These are phyloP conservation scores for Bryum argenteum DNA, from an alignment of 225 moss, liverwort and hornwort genomes.

Conservation along the genomic window DNA sequence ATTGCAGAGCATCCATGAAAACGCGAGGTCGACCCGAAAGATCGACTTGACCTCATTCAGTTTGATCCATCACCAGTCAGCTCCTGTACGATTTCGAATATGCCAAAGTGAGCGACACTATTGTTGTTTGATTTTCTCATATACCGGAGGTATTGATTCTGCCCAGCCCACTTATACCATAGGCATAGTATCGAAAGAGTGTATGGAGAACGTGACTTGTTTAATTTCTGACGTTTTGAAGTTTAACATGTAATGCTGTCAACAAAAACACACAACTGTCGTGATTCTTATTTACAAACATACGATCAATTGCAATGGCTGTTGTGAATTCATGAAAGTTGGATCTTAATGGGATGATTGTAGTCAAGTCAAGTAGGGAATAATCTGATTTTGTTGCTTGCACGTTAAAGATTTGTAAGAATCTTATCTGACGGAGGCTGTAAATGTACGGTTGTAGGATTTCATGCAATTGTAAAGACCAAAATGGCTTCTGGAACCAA, in stretches of 20 bases:
- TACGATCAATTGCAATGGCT: too few relatives aligned
- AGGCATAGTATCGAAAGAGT: too few relatives aligned
- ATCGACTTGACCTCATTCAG: slow-evolving; percentile 68
- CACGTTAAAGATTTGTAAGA: slow-evolving; percentile 79
- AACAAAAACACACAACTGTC: too few relatives aligned
- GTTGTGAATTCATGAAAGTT: too few relatives aligned
- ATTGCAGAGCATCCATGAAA: slow-evolving; percentile 57
- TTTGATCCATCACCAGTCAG: slow-evolving; percentile 72
- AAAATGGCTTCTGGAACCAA: slow-evolving; percentile 84
- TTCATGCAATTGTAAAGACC: slow-evolving; percentile 91
- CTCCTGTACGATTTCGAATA: slow-evolving; percentile 57
- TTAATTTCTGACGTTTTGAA: too few relatives aligned
- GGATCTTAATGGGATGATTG: too few relatives aligned
- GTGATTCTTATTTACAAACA: too few relatives aligned
- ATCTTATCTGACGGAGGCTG: slow-evolving; percentile 59
- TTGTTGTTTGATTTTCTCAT: slow-evolving; percentile 70
- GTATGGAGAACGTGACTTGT: too few relatives aligned
- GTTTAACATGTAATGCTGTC: too few relatives aligned
- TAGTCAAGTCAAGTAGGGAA: not conserved
- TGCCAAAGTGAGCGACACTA: slow-evolving; percentile 45
- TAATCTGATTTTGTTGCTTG: slow-evolving; percentile 12
- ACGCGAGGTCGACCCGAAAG: slow-evolving; percentile 78
- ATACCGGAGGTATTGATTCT: slow-evolving; percentile 81
- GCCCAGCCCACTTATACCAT: too few relatives aligned
- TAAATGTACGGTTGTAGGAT: slow-evolving; percentile 54